Evolutionary conservation across 257 asterid genomes (phyloP), one percentile per base, ranked within the genome.

Genomic region (Lavandula angustifolia): DNA sequence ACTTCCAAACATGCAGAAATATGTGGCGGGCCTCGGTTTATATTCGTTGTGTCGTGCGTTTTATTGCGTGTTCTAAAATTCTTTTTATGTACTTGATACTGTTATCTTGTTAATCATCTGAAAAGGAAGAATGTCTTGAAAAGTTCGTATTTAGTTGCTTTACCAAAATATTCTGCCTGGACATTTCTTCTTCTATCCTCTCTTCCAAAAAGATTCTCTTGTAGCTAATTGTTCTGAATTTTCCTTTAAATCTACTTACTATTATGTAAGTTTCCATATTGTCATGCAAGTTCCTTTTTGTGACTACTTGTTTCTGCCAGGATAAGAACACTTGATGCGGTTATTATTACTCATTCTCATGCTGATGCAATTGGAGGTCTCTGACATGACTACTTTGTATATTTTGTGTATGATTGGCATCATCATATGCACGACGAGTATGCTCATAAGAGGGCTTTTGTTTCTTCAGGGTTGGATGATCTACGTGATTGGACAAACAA

Each of bases 291-390:
- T 69, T 70, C 80, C 78, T 69, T 74, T 69, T 76, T 13, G 77
- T 85, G 87, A 78, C 82, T 42, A 60, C 78, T 81, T 75, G 44
- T 81, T 77, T 87, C 80, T 84, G 79, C 74, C 99, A 94, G 99
- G 96, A 81, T 94, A 84, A 84, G 97, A 86, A 79, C 81, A 68
- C 69, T 94, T 77, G 96, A 94, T 79, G 99, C 96, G 71, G 99
- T 94, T 81, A 72, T 94, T 73, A 84, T 94, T 73, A 94, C 99
- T 75, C 97, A 94, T 86, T 94, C 97, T 79, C 99, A 94, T 87
- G 99, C 99, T 83, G 97, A 94, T 87, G 97, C 99, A 73, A 94
- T 87, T 72, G 99, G 97, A 94, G 99, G 99, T 92, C 88, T 84
- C 84, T 84, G 74, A 67, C 75, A 70, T 74, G 73, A 63, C 75